Percentiles rank a stretch among this genome's conserved stretches.
Evolutionary conservation across 768 basidiomycete genomes (phyloP).

Genomic region (Pholiota conissans): DNA sequence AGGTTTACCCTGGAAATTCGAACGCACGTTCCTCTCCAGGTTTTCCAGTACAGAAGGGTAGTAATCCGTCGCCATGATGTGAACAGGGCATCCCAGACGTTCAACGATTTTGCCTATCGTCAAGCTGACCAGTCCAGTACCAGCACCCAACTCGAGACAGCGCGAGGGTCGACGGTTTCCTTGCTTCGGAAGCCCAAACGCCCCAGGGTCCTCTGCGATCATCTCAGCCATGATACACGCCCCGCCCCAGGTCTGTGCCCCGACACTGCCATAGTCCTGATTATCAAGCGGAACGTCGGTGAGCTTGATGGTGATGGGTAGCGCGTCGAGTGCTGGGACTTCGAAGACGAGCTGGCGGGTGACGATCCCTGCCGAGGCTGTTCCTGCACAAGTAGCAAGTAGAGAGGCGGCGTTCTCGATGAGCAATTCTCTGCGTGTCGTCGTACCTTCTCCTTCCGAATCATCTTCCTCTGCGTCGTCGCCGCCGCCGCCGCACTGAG

Average conservation of each 20-base stretch:
- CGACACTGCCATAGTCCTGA: constrained; percentile 69
- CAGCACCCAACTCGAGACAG: constrained; percentile 80
- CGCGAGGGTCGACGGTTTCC: constrained; percentile 26
- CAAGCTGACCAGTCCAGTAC: constrained; percentile 81
- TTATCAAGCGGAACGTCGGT: constrained; percentile 72
- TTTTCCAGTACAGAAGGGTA: constrained; percentile 75
- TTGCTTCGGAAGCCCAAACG: not conserved
- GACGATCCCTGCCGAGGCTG: constrained; percentile 60
- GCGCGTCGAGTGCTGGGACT: constrained; percentile 9
- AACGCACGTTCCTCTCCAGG: constrained; percentile 56
- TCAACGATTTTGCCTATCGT: constrained; percentile 48
- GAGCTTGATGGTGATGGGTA: constrained; percentile 41
- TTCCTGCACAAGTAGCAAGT: constrained; percentile 63
- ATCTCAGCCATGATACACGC: constrained; percentile 79
- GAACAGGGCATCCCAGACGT: constrained; percentile 13
- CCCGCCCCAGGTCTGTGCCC: constrained; percentile 89
- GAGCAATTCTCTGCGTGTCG: constrained; percentile 31
- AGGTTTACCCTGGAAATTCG: constrained; percentile 45
- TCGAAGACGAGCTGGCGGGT: constrained; percentile 53
- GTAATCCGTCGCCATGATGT: constrained; percentile 73
- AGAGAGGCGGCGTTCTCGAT: constrained; percentile 58
- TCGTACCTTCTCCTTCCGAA: not conserved
- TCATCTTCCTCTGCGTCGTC: constrained; percentile 13
- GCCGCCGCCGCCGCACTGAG: constrained; percentile 28
- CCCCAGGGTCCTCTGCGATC: constrained; percentile 54